Conservation (phyloP, 345 rosid genomes). For the Murraya paniculata region DNA sequence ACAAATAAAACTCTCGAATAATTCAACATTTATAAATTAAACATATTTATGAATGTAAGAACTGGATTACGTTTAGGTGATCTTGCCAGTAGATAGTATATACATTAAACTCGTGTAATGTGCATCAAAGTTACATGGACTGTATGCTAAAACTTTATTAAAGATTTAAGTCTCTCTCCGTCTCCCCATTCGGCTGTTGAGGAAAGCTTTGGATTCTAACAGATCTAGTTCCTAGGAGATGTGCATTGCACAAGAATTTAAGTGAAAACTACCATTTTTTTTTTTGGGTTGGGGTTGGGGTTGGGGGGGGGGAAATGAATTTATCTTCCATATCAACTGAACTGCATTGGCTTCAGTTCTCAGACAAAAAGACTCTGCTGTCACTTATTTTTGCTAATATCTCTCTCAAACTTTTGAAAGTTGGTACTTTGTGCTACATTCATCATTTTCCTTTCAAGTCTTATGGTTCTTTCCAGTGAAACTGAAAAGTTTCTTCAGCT, state of each 20-base stretch:
- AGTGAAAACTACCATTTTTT: background rate
- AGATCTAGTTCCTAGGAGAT: background rate
- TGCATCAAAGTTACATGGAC: too few relatives aligned
- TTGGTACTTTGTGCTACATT: background rate
- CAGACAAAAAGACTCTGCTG: background rate
- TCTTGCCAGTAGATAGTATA: too few relatives aligned
- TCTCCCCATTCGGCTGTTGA: background rate
- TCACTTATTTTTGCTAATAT: background rate
- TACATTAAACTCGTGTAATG: background rate
- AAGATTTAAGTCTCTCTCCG: too few relatives aligned
- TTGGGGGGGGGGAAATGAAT: too few relatives aligned
- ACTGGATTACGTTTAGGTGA: too few relatives aligned
- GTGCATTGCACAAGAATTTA: background rate
- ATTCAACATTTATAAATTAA: too few relatives aligned
- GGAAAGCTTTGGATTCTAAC: background rate
- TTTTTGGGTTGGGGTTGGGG: background rate
- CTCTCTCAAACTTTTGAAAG: background rate
- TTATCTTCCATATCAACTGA: background rate
- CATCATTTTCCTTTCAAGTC: background rate
- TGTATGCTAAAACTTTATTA: too few relatives aligned
- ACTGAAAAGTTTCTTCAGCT: background rate
- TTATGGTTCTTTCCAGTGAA: background rate
- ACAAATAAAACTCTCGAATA: too few relatives aligned
- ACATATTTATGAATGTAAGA: too few relatives aligned
- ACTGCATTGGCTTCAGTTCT: background rate